phyloP scores from a whole-genome alignment of 148 eudicot species.

The Vaccinium vitisidaea region DNA sequence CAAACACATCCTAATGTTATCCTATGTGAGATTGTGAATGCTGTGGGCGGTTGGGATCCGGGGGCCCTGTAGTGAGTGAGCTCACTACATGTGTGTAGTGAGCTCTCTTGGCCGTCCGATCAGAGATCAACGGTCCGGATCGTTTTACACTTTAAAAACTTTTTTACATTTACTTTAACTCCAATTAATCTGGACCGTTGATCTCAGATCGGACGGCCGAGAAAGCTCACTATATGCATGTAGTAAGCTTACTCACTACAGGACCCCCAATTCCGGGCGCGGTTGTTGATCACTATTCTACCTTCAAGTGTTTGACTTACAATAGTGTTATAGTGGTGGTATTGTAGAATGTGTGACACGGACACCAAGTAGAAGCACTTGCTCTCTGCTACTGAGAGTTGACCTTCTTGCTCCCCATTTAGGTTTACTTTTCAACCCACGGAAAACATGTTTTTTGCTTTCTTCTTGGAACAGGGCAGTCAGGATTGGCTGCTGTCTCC shows the following conservation, averaged over 20 bases:
- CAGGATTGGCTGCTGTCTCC: background rate
- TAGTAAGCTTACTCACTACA: too few relatives aligned
- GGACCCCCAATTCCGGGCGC: too few relatives aligned
- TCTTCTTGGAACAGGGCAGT: constrained; percentile 5
- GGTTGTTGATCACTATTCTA: background rate
- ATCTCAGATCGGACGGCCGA: too few relatives aligned
- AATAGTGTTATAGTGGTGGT: background rate
- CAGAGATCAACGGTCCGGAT: too few relatives aligned
- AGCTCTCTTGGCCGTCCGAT: too few relatives aligned
- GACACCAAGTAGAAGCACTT: background rate
- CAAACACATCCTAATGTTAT: background rate
- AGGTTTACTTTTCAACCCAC: background rate
- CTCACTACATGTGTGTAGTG: too few relatives aligned
- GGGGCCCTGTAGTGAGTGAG: too few relatives aligned
- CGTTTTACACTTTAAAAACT: too few relatives aligned
- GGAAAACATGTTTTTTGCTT: background rate
- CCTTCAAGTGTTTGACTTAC: background rate
- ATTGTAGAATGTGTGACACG: background rate
- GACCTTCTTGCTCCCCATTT: background rate
- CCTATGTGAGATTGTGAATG: background rate
- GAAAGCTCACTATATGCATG: too few relatives aligned
- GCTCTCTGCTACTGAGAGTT: background rate
- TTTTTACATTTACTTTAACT: too few relatives aligned
- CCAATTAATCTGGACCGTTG: too few relatives aligned
- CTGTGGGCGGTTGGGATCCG: background rate